Percentiles rank a stretch among this genome's conserved stretches.
phyloP scores from a whole-genome alignment of 441 rosid species.

The Eutrema salsugineum region DNA sequence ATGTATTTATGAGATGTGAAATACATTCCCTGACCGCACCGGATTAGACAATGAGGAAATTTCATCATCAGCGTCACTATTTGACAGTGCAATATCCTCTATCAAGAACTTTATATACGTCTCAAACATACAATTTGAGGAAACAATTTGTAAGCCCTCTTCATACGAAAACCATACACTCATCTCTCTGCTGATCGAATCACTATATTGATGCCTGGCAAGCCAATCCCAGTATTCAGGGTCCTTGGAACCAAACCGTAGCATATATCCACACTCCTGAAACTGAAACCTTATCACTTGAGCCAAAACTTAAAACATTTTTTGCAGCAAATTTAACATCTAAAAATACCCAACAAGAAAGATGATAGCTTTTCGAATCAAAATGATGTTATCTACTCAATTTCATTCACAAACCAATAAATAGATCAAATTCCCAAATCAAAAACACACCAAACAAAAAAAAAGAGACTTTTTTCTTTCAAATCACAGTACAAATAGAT shows the following conservation, averaged over 20 bases:
- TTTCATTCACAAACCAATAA: too few species aligned
- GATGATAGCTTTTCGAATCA: too few species aligned
- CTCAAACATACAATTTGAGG: slow-evolving; percentile 54
- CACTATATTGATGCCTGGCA: slow-evolving; percentile 59
- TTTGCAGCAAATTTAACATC: too few species aligned
- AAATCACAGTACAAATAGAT: not conserved
- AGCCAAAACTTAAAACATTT: slow-evolving; percentile 58
- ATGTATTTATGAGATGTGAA: slow-evolving; percentile 46
- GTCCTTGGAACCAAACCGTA: slow-evolving; percentile 76
- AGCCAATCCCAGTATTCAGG: slow-evolving; percentile 91
- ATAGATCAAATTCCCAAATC: too few species aligned
- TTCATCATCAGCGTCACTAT: slow-evolving; percentile 32
- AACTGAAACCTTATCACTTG: slow-evolving; percentile 81
- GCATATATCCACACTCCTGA: slow-evolving; percentile 96
- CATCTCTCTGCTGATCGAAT: slow-evolving; percentile 19
- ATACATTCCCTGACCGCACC: slow-evolving; percentile 22
- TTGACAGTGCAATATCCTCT: slow-evolving; percentile 39
- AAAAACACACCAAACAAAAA: too few species aligned
- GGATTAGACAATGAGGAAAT: slow-evolving; percentile 20
- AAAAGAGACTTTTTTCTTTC: too few species aligned
- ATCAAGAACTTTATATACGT: slow-evolving; percentile 55
- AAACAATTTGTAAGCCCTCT: slow-evolving; percentile 52
- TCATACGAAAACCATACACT: slow-evolving; percentile 52
- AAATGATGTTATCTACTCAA: too few species aligned
- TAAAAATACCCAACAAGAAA: too few species aligned